phyloP scores from a whole-genome alignment of 768 basidiomycete genomes.

The Paxillus ammoniavirescens region DNA sequence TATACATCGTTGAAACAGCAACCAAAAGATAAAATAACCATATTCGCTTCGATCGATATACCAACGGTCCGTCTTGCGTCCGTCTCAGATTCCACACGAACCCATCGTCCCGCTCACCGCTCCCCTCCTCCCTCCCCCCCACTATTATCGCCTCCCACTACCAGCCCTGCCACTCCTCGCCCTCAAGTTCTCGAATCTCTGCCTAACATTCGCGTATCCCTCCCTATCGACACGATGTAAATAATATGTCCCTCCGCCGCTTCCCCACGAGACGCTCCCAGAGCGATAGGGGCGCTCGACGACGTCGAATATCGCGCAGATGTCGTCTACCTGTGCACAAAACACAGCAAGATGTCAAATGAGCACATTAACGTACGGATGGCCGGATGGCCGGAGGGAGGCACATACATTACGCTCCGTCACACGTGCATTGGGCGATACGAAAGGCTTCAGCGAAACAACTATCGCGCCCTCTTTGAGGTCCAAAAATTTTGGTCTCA shows the following conservation, averaged over 20 bases:
- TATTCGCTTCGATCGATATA: too few species aligned
- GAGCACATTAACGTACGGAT: too few species aligned
- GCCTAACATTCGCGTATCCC: slow-evolving; percentile 60
- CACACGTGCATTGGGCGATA: slow-evolving; percentile 71
- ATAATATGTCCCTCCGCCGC: slow-evolving; percentile 67
- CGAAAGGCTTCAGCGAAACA: slow-evolving; percentile 84
- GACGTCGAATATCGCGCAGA: slow-evolving; percentile 80
- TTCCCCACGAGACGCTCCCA: slow-evolving; percentile 82
- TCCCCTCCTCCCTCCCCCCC: background rate
- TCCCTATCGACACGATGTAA: slow-evolving; percentile 74
- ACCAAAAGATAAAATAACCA: too few species aligned
- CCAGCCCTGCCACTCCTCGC: slow-evolving; percentile 25
- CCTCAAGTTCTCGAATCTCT: slow-evolving; percentile 52
- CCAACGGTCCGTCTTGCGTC: too few species aligned
- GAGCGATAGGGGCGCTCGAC: slow-evolving; percentile 63
- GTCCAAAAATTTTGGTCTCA: slow-evolving; percentile 90
- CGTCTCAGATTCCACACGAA: too few species aligned
- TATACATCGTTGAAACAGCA: too few species aligned
- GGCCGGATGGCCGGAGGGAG: background rate
- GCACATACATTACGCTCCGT: slow-evolving; percentile 79
- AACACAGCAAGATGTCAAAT: background rate
- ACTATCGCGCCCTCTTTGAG: slow-evolving; percentile 91
- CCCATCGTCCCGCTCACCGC: too few species aligned
- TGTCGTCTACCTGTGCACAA: slow-evolving; percentile 61
- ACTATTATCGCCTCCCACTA: slow-evolving; percentile 15